Evolutionary conservation across 1,284 basidiomycete genomes (phyloP).

Genomic region (Amylostereum chailletii): DNA sequence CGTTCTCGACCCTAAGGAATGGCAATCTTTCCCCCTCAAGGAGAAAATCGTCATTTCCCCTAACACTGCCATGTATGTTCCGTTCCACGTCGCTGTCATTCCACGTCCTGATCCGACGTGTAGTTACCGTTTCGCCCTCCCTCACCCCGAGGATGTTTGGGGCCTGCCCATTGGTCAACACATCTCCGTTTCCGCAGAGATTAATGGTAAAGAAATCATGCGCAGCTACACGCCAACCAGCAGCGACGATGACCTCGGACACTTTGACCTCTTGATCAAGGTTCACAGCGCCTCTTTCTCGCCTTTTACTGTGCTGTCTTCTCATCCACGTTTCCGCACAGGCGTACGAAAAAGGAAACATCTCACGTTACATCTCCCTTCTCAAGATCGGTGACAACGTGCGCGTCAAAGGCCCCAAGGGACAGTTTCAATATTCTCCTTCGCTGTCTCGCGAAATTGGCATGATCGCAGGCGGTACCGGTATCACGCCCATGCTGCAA

Average conservation of each 20-base stretch:
- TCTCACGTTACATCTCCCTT: conserved; percentile 77
- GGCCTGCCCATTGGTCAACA: conserved; percentile 97
- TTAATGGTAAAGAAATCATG: conserved; percentile 84
- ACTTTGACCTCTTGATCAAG: conserved; percentile 97
- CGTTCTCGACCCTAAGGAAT: conserved; percentile 66
- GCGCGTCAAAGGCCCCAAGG: conserved; percentile 92
- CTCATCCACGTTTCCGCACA: conserved; percentile 21
- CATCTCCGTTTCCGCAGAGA: conserved; percentile 85
- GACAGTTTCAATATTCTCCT: conserved; percentile 80
- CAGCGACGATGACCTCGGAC: conserved; percentile 85
- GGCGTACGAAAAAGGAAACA: conserved; percentile 96
- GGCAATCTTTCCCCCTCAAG: conserved; percentile 77
- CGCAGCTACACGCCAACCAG: conserved; percentile 95
- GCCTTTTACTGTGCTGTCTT: conserved; percentile 2
- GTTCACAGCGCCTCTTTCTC: conserved; percentile 39
- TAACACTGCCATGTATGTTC: conserved; percentile 84
- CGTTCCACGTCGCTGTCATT: conserved; percentile 2
- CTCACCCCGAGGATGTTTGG: conserved; percentile 64
- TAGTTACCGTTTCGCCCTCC: conserved; percentile 89
- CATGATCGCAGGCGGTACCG: conserved; percentile 96
- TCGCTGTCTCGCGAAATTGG: conserved; percentile 69
- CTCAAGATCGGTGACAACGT: conserved; percentile 83
- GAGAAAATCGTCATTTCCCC: conserved; percentile 85
- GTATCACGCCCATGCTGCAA: conserved; percentile 98
- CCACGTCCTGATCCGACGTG: conserved; percentile 3